phyloP scores from a whole-genome alignment of 768 basidiomycete genomes.

The Suillus alpinus region DNA sequence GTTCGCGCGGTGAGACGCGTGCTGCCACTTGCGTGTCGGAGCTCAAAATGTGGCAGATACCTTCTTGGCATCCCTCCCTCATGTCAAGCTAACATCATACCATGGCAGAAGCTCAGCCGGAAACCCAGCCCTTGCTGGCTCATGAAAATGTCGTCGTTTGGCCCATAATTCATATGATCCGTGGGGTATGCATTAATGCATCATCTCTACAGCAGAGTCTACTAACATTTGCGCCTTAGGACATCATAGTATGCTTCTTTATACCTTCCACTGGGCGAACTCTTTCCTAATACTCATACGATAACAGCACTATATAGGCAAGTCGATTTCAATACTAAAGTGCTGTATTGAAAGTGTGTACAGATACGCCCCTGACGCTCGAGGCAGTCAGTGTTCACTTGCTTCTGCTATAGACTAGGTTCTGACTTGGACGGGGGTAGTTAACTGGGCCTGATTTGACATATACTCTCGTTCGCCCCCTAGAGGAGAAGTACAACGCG shows the following conservation, averaged over 20 bases:
- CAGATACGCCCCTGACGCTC: constrained; percentile 81
- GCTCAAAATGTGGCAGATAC: constrained; percentile 24
- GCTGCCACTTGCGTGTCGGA: constrained; percentile 25
- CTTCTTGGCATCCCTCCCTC: background rate
- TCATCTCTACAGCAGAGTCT: background rate
- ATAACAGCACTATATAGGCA: constrained; percentile 67
- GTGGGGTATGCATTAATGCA: constrained; percentile 43
- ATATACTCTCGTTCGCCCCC: constrained; percentile 84
- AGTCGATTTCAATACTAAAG: constrained; percentile 10
- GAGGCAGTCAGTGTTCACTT: constrained; percentile 58
- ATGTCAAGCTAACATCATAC: background rate
- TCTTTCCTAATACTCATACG: constrained; percentile 6
- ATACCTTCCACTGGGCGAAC: background rate
- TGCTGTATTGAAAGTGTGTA: constrained; percentile 4
- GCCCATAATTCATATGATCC: constrained; percentile 78
- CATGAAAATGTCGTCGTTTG: constrained; percentile 67
- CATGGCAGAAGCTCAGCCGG: constrained; percentile 18
- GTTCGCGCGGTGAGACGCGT: constrained; percentile 25
- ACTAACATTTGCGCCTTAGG: constrained; percentile 40
- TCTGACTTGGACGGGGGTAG: constrained; percentile 35
- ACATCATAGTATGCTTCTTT: constrained; percentile 45
- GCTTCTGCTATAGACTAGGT: background rate
- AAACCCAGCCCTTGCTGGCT: constrained; percentile 40
- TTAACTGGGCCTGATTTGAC: constrained; percentile 84
- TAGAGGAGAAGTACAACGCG: constrained; percentile 80